phyloP scores from a whole-genome alignment of 78 protist genomes.

The Trichosphaerium sp. region DNA sequence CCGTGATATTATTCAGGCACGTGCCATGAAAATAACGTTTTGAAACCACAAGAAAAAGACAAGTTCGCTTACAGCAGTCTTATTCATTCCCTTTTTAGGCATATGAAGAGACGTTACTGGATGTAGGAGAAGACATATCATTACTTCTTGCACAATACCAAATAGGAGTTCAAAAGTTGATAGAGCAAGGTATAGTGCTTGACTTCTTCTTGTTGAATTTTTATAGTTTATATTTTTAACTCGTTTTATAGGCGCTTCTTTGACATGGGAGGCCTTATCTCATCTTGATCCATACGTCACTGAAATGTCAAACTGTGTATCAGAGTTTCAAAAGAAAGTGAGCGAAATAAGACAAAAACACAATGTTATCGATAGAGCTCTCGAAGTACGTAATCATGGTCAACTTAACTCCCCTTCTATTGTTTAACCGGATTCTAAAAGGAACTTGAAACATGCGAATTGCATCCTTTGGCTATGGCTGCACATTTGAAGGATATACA shows the following conservation, averaged over 20 bases:
- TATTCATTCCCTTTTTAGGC: too few relatives aligned
- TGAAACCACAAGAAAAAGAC: neutral
- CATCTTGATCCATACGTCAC: constrained; percentile 36
- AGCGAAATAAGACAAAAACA: constrained; percentile 11
- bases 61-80: too few relatives aligned
- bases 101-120: too few relatives aligned
- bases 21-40: constrained; percentile 1
- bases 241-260: too few relatives aligned
- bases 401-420: constrained; percentile 18
- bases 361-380: neutral
- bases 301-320: constrained; percentile 20
- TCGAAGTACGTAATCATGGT: constrained; percentile 2
- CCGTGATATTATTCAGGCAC: constrained; percentile 43
- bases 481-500: constrained; percentile 23
- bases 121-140: constrained; percentile 7
- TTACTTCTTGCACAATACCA: constrained; percentile 61
- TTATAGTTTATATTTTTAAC: too few relatives aligned
- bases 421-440: neutral
- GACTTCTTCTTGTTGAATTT: too few relatives aligned
- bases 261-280: constrained; percentile 39
- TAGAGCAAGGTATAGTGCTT: constrained; percentile 53
- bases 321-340: constrained; percentile 41
- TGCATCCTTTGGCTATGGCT: neutral
- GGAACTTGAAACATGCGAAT: constrained; percentile 16
- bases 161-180: constrained; percentile 29